phyloP scores from a whole-genome alignment of 1,284 basidiomycete species.

The Ganoderma lingzhi region DNA sequence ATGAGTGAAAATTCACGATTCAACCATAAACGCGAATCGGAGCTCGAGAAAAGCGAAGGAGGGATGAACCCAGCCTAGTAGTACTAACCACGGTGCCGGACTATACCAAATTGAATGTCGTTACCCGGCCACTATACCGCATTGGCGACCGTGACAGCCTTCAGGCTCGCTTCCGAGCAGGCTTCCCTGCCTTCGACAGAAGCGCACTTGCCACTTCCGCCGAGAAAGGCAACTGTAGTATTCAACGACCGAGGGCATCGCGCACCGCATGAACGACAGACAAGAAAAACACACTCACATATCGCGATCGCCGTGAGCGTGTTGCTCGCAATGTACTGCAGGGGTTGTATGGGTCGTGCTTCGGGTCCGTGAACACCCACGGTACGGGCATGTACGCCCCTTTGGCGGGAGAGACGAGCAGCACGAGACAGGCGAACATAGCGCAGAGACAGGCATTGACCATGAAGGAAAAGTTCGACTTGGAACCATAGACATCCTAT shows the following conservation, averaged over 20 bases:
- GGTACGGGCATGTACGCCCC: conserved; percentile 44
- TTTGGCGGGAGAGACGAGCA: conserved; percentile 16
- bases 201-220: conserved; percentile 6
- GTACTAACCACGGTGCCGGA: background rate
- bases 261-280: background rate
- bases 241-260: background rate
- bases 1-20: background rate
- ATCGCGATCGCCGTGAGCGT: conserved; percentile 63
- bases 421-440: conserved; percentile 14
- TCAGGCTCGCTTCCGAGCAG: background rate
- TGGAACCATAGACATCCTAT: background rate
- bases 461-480: background rate
- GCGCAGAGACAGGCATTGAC: conserved; percentile 13
- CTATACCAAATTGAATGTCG: background rate
- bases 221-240: conserved; percentile 24
- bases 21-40: background rate
- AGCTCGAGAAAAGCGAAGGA: background rate
- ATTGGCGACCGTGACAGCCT: background rate
- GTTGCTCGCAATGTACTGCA: conserved; percentile 70
- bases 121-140: background rate
- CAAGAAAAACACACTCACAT: conserved; percentile 44
- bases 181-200: background rate
- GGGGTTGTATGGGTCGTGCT: conserved; percentile 61
- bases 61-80: background rate
- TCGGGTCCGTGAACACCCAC: conserved; percentile 50